A percentile compares a stretch with the other conserved stretches of the same genome.
phyloP scores from a whole-genome alignment of 148 eudicot genomes.

The Chenopodium berlandieri region DNA sequence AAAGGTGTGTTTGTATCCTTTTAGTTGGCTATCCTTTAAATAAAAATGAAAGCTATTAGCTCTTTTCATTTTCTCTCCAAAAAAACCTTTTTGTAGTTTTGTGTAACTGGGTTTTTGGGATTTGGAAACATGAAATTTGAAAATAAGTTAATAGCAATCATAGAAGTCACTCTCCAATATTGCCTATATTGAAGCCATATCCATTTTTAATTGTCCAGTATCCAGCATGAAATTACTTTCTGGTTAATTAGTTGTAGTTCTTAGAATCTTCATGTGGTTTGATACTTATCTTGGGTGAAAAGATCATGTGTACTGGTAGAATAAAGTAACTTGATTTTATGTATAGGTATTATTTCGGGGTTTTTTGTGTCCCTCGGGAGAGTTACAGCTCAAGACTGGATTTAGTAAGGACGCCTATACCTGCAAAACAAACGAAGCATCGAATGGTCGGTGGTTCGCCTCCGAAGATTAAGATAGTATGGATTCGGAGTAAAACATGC shows the following conservation, averaged over 20 bases:
- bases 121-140: not conserved
- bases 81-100: not conserved
- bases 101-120: constrained; percentile 2
- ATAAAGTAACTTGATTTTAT: not conserved
- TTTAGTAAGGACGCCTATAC: no score
- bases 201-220: not conserved
- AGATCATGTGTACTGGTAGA: not conserved
- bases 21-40: no score
- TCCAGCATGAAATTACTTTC: not conserved
- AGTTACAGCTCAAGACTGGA: no score
- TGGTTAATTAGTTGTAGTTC: constrained; percentile 6
- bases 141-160: not conserved
- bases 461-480: no score
- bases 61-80: not conserved
- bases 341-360: no score
- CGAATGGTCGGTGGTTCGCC: no score
- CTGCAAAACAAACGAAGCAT: no score
- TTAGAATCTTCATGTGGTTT: constrained; percentile 12
- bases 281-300: not conserved
- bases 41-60: no score
- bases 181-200: not conserved
- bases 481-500: no score
- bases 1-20: no score
- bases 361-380: no score
- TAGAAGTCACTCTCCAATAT: not conserved